phyloP scores from a whole-genome alignment of 768 basidiomycete genomes.

The Pleurotus cornucopiae region DNA sequence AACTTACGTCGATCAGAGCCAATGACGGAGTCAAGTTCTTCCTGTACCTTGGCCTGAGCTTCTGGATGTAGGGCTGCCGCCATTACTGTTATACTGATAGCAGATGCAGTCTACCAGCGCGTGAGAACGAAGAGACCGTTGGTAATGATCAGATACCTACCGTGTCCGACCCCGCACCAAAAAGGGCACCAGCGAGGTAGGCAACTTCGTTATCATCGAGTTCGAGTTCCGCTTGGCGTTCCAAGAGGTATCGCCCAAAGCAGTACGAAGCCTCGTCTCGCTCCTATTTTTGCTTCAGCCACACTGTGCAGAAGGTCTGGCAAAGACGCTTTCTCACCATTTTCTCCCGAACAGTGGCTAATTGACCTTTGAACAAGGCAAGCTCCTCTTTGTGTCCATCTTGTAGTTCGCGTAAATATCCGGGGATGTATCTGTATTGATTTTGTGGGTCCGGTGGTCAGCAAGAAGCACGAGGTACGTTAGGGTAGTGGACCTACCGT shows the following conservation, averaged over 20 bases:
- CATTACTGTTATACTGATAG: conserved; percentile 52
- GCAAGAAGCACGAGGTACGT: not conserved
- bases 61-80: conserved; percentile 54
- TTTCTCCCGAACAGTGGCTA: conserved; percentile 39
- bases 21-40: conserved; percentile 50
- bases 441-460: not conserved
- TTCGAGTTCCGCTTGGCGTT: conserved; percentile 48
- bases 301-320: not conserved
- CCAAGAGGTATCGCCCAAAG: conserved; percentile 56
- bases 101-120: conserved; percentile 41
- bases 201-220: conserved; percentile 55
- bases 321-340: conserved; percentile 28
- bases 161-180: conserved; percentile 65
- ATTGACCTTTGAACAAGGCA: conserved; percentile 47
- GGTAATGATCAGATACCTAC: conserved; percentile 17
- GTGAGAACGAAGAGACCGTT: not conserved
- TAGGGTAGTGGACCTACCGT: conserved; percentile 15
- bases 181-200: conserved; percentile 61
- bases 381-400: conserved; percentile 55
- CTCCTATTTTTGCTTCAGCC: conserved; percentile 17
- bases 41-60: conserved; percentile 45
- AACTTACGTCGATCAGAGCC: conserved; percentile 38
- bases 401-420: conserved; percentile 54
- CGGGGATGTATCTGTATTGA: conserved; percentile 45
- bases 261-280: conserved; percentile 35